A percentile compares a stretch with the other conserved stretches of the same genome.
Evolutionary conservation across 2,329 filamentous ascomycete genomes (phyloP).

Genomic region (Exophiala dermatitidis): DNA sequence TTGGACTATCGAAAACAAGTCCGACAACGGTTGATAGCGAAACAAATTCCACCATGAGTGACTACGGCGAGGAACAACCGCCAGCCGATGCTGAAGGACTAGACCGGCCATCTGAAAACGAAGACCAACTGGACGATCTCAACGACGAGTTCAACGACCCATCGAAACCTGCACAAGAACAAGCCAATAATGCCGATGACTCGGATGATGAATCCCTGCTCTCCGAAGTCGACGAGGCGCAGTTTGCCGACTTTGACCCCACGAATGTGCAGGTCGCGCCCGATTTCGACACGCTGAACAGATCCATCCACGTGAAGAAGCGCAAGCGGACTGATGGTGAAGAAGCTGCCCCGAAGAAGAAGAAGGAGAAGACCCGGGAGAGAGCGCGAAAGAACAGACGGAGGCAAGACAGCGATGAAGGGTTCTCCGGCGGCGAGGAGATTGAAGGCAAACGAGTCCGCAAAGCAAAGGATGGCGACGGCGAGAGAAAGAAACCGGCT

Average conservation of each 20-base stretch:
- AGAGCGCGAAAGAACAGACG: constrained; percentile 50
- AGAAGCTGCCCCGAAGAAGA: constrained; percentile 65
- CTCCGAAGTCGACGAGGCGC: constrained; percentile 58
- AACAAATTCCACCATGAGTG: constrained; percentile 24
- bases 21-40: too few species aligned
- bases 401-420: constrained; percentile 51
- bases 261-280: constrained; percentile 54
- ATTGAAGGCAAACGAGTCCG: constrained; percentile 48
- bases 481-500: constrained; percentile 44
- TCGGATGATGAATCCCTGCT: constrained; percentile 57
- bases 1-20: too few species aligned
- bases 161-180: constrained; percentile 25
- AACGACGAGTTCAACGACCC: constrained; percentile 22
- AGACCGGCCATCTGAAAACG: constrained; percentile 33
- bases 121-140: constrained; percentile 24
- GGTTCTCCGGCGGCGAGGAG: constrained; percentile 46
- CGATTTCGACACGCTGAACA: constrained; percentile 53
- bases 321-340: constrained; percentile 56
- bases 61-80: constrained; percentile 22
- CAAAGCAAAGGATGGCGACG: constrained; percentile 45
- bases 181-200: constrained; percentile 38
- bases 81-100: constrained; percentile 35
- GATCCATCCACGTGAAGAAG: constrained; percentile 56
- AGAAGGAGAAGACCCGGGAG: constrained; percentile 48
- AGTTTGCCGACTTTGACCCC: constrained; percentile 59